A percentile compares a stretch with the other conserved stretches of the same genome.
Evolutionary conservation across 768 basidiomycete genomes (phyloP).

Genomic region (Trametes cubensis): DNA sequence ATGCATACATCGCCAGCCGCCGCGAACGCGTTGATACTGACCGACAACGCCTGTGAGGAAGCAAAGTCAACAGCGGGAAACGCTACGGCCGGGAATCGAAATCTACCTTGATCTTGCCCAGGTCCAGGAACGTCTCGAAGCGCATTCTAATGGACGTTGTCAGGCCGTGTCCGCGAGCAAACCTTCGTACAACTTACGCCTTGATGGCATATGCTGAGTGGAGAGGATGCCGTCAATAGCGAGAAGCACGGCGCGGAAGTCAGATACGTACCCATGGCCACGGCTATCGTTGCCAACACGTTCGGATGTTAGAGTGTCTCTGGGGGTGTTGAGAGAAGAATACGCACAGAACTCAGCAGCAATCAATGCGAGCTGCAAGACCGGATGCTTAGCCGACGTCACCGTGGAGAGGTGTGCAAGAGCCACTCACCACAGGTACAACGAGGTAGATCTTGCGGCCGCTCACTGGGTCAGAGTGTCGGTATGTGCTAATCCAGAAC

Average conservation of each 20-base stretch:
- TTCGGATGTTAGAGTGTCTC: too few species aligned
- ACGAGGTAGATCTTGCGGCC: conserved; percentile 47
- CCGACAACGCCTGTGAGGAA: conserved; percentile 47
- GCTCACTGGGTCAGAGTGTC: conserved; percentile 38
- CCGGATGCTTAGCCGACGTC: not conserved
- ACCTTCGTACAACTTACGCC: not conserved
- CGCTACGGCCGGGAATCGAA: too few species aligned
- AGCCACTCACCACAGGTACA: conserved; percentile 42
- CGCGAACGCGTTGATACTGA: conserved; percentile 55
- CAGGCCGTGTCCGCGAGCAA: not conserved
- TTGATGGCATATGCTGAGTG: not conserved
- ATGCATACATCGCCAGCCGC: conserved; percentile 53
- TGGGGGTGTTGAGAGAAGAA: too few species aligned
- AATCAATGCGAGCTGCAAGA: conserved; percentile 1
- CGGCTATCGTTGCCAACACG: not conserved
- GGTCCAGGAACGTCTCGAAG: conserved; percentile 11
- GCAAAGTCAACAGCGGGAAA: too few species aligned
- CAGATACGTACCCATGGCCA: not conserved
- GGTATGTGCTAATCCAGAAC: not conserved
- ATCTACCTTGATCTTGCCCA: conserved; percentile 16
- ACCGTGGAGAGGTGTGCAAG: too few species aligned
- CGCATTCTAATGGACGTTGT: not conserved
- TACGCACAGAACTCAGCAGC: conserved; percentile 32
- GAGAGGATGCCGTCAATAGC: not conserved
- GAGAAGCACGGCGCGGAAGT: not conserved